These are phyloP conservation scores for Casaregolazyma lundiana DNA, from an alignment of 1,139 yeast genomes.

Conservation along the genomic window DNA sequence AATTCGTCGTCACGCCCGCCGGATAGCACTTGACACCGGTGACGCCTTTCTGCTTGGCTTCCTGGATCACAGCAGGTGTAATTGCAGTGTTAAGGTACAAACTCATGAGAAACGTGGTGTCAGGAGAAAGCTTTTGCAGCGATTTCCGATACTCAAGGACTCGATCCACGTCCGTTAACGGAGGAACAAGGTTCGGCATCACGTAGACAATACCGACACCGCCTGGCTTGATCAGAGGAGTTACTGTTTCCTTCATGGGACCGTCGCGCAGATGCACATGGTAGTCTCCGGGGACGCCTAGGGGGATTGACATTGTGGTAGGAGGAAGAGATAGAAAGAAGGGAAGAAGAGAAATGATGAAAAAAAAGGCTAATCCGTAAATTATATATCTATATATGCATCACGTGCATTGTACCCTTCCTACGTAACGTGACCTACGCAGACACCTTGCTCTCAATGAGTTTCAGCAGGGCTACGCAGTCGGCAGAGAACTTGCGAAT, in stretches of 20 bases:
- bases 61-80: constrained; percentile 77
- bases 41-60: constrained; percentile 69
- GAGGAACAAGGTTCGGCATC: constrained; percentile 96
- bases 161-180: constrained; percentile 72
- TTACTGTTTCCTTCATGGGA: constrained; percentile 80
- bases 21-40: constrained; percentile 91
- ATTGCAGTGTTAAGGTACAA: constrained; percentile 72
- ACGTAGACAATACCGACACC: constrained; percentile 88
- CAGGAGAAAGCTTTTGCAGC: constrained; percentile 65
- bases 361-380: too few relatives aligned
- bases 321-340: too few relatives aligned
- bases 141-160: constrained; percentile 66
- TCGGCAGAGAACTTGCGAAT: constrained; percentile 96
- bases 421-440: background rate
- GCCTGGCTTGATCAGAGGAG: constrained; percentile 87
- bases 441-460: constrained; percentile 56
- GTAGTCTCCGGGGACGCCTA: constrained; percentile 89
- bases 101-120: constrained; percentile 87
- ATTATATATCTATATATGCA: too few relatives aligned
- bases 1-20: constrained; percentile 97
- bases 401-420: too few relatives aligned
- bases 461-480: constrained; percentile 74
- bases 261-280: constrained; percentile 97
- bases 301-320: constrained; percentile 37
- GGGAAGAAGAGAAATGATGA: background rate